Conservation (phyloP, 176 grass and related monocot genomes). For the Aegilops sharonensis region DNA sequence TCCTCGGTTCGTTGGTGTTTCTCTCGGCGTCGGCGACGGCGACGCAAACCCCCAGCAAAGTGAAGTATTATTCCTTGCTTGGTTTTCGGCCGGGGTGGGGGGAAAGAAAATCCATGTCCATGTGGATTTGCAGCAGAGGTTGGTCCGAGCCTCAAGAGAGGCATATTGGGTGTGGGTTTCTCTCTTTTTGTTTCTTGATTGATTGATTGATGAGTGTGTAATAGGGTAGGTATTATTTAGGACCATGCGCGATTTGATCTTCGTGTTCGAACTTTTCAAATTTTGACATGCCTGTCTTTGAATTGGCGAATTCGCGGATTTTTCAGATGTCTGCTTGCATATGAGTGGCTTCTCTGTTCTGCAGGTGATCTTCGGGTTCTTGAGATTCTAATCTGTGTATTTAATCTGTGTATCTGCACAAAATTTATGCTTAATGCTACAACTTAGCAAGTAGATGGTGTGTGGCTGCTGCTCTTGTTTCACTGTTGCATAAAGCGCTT, state of each 20-base stretch:
- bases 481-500: neutral
- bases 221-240: constrained; percentile 1
- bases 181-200: too few species aligned
- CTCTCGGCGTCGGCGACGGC: constrained; percentile 10
- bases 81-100: neutral
- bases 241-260: neutral
- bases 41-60: neutral
- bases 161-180: constrained; percentile 30
- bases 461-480: neutral
- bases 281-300: neutral
- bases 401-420: too few species aligned
- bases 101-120: constrained; percentile 24
- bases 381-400: neutral
- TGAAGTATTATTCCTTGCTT: constrained; percentile 47
- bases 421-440: neutral
- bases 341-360: neutral
- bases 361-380: neutral
- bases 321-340: neutral
- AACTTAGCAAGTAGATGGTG: neutral
- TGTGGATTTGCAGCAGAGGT: constrained; percentile 23
- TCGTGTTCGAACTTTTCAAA: too few species aligned
- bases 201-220: neutral
- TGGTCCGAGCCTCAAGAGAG: constrained; percentile 27
- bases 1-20: neutral
- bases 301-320: neutral